Conservation (phyloP, 371 early-diverging fungal species). For the Blastocladiella emersonii region DNA sequence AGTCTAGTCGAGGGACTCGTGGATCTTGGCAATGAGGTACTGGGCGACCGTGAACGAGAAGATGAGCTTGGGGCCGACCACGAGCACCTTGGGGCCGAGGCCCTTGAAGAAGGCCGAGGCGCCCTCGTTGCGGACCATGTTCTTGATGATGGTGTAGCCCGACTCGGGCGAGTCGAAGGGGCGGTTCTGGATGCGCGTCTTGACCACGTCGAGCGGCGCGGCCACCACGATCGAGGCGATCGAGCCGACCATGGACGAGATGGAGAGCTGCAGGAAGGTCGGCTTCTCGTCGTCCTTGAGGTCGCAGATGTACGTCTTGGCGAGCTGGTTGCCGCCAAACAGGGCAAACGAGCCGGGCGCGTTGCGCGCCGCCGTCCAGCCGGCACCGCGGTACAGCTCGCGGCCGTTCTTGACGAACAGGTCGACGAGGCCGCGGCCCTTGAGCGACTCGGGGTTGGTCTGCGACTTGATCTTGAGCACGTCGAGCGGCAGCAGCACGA, state of each 20-base stretch:
- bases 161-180: conserved; percentile 76
- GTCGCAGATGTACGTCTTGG: conserved; percentile 81
- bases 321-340: conserved; percentile 88
- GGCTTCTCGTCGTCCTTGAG: conserved; percentile 81
- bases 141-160: conserved; percentile 68
- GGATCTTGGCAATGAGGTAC: conserved; percentile 47
- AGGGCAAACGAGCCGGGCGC: conserved; percentile 96
- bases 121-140: conserved; percentile 85
- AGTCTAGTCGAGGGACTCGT: not conserved
- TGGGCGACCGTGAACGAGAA: conserved; percentile 95
- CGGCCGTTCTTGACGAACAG: conserved; percentile 80
- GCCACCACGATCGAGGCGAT: conserved; percentile 88
- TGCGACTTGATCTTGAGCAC: conserved; percentile 95
- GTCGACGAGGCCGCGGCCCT: conserved; percentile 64
- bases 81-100: conserved; percentile 79
- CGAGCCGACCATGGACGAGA: conserved; percentile 88
- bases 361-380: conserved; percentile 96
- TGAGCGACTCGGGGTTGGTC: conserved; percentile 79
- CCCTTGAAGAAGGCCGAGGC: conserved; percentile 94
- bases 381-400: conserved; percentile 87
- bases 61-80: conserved; percentile 91
- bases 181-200: conserved; percentile 94
- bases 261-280: conserved; percentile 95
- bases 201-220: conserved; percentile 93
- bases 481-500: conserved; percentile 87